Base-by-base conservation (phyloP, 2,329 filamentous ascomycete genomes). In the Hymenoscyphus albidus region DNA sequence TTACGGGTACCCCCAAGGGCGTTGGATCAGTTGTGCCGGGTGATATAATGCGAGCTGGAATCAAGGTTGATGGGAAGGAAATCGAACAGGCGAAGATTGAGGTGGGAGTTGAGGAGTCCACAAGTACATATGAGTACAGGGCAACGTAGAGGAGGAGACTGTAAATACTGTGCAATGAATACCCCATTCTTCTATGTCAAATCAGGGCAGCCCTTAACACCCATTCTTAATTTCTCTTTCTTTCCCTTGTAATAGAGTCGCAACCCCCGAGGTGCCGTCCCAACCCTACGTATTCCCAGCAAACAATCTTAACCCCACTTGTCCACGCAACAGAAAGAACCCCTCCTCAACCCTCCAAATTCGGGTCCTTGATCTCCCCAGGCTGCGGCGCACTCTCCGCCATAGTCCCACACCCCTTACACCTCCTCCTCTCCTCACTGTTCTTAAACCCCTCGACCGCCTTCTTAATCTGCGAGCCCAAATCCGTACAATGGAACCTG, bases 1-100 rank as follows among this genome's bases (percentile, higher is more conserved):
- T 99, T 71, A 99, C 95, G n/a, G 95, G 95, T 18, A 99, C 95
- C 60, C 95, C 95, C 59, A 97, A 97, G 80, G 95, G 95, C 13
- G 95, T 99, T 1, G 95, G 95, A 1, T 83, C 88, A 22, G 93
- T 97, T 1, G 86, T 88, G 66, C 87, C 91, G 0, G 95, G 95
- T 2, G 93, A 99, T 79, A 82, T 94, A 39, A 92, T 99, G 84
- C 88, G 84, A 68, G 93, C 91, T 32, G 93, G 93, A 3, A 82
- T 98, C 70, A 88, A 86, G 75, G 87, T 97, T 38, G 82, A 84
- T 64, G 93, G 93, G 44, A 88, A 89, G 80, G 92, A 96, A 80
- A 78, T 98, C 39, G 87, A 93, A 75, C 91, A 96, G 81, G 91
- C 90, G 40, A 88, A 81, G 74, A 90, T 98, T 69, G 90, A 96